These are phyloP conservation scores for Sphaceloma murrayae DNA, from an alignment of 2,329 filamentous ascomycete genomes.

Conservation along the genomic window DNA sequence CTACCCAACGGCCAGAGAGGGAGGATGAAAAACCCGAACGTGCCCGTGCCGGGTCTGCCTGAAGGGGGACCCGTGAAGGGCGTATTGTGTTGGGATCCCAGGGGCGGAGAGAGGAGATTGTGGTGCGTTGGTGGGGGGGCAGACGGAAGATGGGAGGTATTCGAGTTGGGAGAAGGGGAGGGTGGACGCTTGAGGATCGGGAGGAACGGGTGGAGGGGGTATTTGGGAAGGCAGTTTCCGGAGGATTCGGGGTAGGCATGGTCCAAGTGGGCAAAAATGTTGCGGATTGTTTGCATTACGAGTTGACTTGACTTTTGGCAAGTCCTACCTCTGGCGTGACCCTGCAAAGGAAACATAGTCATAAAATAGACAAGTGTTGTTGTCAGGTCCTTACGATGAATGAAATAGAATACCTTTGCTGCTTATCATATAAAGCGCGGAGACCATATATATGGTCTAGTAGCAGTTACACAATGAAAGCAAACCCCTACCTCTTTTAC, in stretches of 20 bases:
- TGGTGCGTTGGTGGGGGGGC: slow-evolving; percentile 29
- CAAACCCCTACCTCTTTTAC: too few relatives aligned
- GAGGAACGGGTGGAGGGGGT: slow-evolving; percentile 27
- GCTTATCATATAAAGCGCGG: too few relatives aligned
- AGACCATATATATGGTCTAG: too few relatives aligned
- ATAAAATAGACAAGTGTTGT: too few relatives aligned
- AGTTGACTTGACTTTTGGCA: too few relatives aligned
- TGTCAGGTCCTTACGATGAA: too few relatives aligned
- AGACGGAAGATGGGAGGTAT: slow-evolving; percentile 29
- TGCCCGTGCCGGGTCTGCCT: slow-evolving; percentile 44
- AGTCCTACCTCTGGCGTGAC: too few relatives aligned
- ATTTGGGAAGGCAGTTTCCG: slow-evolving; percentile 28
- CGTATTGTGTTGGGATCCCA: slow-evolving; percentile 61
- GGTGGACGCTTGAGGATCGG: slow-evolving; percentile 23
- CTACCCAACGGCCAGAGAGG: slow-evolving; percentile 30
- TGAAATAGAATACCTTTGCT: too few relatives aligned
- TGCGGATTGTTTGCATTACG: too few relatives aligned
- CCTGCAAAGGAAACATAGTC: too few relatives aligned
- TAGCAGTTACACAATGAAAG: too few relatives aligned
- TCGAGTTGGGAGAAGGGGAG: slow-evolving; percentile 24
- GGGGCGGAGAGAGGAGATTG: slow-evolving; percentile 19
- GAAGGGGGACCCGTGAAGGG: slow-evolving; percentile 63
- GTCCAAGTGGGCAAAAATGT: too few relatives aligned
- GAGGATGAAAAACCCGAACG: slow-evolving; percentile 27
- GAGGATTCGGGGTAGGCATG: slow-evolving; percentile 5